Conservation (phyloP, 768 basidiomycete species). For the Kwoniella dejecticola region DNA sequence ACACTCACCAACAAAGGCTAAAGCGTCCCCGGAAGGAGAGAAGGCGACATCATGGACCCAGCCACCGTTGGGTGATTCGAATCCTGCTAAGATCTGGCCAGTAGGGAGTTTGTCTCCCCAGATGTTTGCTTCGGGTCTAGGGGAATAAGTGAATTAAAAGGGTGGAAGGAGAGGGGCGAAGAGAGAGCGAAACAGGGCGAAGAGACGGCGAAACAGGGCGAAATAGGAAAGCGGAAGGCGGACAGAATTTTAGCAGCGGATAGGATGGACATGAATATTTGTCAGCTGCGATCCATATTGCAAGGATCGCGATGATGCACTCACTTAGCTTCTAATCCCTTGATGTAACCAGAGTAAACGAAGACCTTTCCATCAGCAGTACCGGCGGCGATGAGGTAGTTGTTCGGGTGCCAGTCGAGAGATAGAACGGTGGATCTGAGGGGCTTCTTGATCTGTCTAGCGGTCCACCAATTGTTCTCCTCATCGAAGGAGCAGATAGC, state of each 20-base stretch:
- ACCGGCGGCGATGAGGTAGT: conserved; percentile 94
- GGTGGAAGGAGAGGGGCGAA: too few species aligned
- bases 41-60: conserved; percentile 97
- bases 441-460: conserved; percentile 95
- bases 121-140: conserved; percentile 78
- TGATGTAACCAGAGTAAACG: conserved; percentile 97
- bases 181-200: too few species aligned
- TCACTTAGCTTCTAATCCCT: conserved; percentile 91
- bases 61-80: conserved; percentile 80
- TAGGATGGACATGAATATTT: too few species aligned
- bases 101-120: conserved; percentile 99
- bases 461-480: conserved; percentile 99
- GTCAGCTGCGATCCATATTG: too few species aligned
- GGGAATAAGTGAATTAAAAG: conserved; percentile 8
- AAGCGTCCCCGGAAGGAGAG: conserved; percentile 90
- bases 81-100: conserved; percentile 96
- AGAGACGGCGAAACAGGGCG: too few species aligned
- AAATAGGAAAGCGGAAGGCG: too few species aligned
- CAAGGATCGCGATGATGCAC: too few species aligned
- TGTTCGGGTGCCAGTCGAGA: conserved; percentile 99
- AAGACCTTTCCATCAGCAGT: conserved; percentile 96
- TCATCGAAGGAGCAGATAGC: conserved; percentile 95
- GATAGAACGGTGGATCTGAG: conserved; percentile 90
- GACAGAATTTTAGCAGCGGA: too few species aligned
- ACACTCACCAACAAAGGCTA: conserved; percentile 86